Conservation (phyloP, 2,329 filamentous ascomycete species). For the Rosellinia necatrix region DNA sequence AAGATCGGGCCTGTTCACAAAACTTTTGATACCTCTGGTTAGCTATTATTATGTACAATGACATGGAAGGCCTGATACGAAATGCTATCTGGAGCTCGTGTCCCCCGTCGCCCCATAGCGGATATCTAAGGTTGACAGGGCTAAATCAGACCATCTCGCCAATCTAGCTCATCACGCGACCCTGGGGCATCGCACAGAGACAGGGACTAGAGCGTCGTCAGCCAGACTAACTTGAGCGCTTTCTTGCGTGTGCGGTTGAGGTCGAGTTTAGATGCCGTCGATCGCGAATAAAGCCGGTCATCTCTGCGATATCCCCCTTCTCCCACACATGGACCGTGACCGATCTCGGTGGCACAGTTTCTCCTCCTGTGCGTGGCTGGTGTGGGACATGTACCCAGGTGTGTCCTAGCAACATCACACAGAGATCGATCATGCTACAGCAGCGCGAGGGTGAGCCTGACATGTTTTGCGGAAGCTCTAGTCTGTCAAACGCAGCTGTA, state of each 20-base stretch:
- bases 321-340: conserved; percentile 7
- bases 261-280: conserved; percentile 21
- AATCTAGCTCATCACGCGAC: conserved; percentile 23
- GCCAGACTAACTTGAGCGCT: conserved; percentile 1
- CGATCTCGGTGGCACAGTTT: conserved; percentile 25
- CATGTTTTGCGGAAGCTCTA: conserved; percentile 9
- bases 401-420: conserved; percentile 26
- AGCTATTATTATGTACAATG: conserved; percentile 5
- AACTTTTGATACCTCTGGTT: conserved; percentile 2
- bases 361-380: conserved; percentile 23
- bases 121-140: conserved; percentile 1
- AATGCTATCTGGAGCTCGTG: conserved; percentile 9
- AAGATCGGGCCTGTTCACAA: conserved; percentile 9
- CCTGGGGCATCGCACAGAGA: conserved; percentile 13
- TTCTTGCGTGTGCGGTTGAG: conserved; percentile 7
- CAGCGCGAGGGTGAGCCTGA: conserved; percentile 20
- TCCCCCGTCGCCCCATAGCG: conserved; percentile 12
- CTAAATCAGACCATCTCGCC: conserved; percentile 27
- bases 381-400: conserved; percentile 22
- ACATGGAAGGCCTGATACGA: conserved; percentile 9
- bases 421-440: conserved; percentile 30
- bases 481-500: conserved; percentile 17
- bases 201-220: conserved; percentile 9
- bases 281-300: conserved; percentile 16
- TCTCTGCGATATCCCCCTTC: conserved; percentile 1